phyloP scores from a whole-genome alignment of 495 filamentous ascomycete genomes.

The Daldinia loculata region DNA sequence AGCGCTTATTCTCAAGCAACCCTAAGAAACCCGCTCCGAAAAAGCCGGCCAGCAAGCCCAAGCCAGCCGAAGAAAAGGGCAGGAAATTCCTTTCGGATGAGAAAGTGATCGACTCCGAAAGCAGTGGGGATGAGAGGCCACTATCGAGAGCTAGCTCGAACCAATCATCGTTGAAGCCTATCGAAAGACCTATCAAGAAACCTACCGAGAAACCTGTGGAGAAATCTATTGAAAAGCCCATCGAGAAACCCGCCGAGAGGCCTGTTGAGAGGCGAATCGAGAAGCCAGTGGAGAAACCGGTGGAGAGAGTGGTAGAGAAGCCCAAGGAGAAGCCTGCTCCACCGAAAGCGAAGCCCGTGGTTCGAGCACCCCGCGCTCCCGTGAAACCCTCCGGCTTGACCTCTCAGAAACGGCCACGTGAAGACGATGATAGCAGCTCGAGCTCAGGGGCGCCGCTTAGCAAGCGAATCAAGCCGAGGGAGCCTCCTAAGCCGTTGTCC shows the following conservation, averaged over 20 bases:
- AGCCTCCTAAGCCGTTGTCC: conserved; percentile 37
- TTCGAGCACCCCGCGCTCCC: conserved; percentile 41
- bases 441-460: conserved; percentile 60
- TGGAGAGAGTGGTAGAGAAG: conserved; percentile 47
- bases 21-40: conserved; percentile 53
- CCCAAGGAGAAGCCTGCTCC: conserved; percentile 44
- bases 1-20: conserved; percentile 64
- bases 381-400: conserved; percentile 43
- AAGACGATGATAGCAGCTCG: conserved; percentile 62
- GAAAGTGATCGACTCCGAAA: conserved; percentile 79
- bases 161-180: conserved; percentile 41
- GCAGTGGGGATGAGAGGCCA: conserved; percentile 63
- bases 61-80: conserved; percentile 41
- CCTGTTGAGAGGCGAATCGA: conserved; percentile 18
- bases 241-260: conserved; percentile 44
- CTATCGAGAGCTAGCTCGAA: conserved; percentile 48
- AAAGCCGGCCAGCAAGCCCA: conserved; percentile 56
- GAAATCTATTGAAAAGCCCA: conserved; percentile 42
- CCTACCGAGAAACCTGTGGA: conserved; percentile 46
- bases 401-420: conserved; percentile 51
- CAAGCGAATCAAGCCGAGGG: conserved; percentile 58
- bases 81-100: conserved; percentile 67
- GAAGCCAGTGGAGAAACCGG: conserved; percentile 21
- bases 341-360: conserved; percentile 42
- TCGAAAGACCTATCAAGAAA: conserved; percentile 46